phyloP scores from a whole-genome alignment of 352 stramenopile genomes.

The Globisporangium camurandrum region DNA sequence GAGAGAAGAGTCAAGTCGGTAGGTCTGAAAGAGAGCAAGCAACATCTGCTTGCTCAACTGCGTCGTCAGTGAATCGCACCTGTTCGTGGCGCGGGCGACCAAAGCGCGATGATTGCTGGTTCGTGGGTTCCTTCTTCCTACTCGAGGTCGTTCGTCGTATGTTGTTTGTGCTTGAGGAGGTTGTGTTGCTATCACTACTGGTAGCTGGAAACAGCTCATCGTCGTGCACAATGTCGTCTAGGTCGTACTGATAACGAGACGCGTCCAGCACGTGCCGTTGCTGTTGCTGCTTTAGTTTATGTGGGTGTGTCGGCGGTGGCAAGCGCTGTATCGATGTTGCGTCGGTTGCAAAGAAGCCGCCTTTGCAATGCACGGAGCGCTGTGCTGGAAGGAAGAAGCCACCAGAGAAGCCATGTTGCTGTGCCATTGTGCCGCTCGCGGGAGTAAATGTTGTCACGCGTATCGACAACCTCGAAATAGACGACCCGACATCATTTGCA shows the following conservation, averaged over 20 bases:
- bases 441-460: too few species aligned
- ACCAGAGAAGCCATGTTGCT: conserved; percentile 33
- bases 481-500: too few species aligned
- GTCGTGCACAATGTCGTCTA: conserved; percentile 2
- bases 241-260: not conserved
- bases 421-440: conserved; percentile 8
- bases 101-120: conserved; percentile 2
- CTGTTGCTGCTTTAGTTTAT: not conserved
- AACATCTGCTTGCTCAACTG: too few species aligned
- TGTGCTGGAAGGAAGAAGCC: conserved; percentile 54
- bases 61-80: too few species aligned
- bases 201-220: conserved; percentile 1
- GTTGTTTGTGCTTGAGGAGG: too few species aligned
- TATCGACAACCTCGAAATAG: too few species aligned
- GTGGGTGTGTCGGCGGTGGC: not conserved
- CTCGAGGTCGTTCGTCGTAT: not conserved
- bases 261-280: not conserved
- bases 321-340: not conserved
- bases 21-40: too few species aligned
- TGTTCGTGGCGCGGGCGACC: conserved; percentile 12
- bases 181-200: not conserved
- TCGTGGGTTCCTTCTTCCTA: not conserved
- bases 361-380: conserved; percentile 42
- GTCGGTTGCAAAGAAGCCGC: conserved; percentile 41
- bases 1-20: too few species aligned